Percentiles rank a stretch among this genome's conserved stretches.
phyloP scores from a whole-genome alignment of 495 filamentous ascomycete species.

The Penicillium arizonense region DNA sequence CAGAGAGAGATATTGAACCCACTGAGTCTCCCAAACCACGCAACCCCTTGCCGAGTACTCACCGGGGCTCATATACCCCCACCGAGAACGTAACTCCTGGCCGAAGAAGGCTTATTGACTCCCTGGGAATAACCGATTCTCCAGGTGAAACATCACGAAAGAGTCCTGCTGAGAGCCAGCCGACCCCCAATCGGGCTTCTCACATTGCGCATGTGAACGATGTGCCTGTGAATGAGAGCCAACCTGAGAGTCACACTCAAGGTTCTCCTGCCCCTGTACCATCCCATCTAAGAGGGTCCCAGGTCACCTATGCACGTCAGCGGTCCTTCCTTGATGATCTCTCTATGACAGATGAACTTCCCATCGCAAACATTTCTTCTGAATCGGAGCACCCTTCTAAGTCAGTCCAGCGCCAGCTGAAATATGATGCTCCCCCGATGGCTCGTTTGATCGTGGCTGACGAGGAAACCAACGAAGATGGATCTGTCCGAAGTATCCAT shows the following conservation, averaged over 20 bases:
- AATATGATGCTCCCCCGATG: constrained; percentile 6
- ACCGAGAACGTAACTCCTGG: constrained; percentile 13
- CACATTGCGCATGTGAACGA: constrained; percentile 6
- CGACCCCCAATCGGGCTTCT: constrained; percentile 1
- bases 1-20: neutral
- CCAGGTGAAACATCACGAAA: neutral
- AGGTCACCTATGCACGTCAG: constrained; percentile 62
- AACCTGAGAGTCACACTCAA: constrained; percentile 8
- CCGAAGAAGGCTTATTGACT: constrained; percentile 39
- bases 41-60: neutral
- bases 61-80: neutral
- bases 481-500: constrained; percentile 77
- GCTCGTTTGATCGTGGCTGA: constrained; percentile 35
- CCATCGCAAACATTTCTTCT: neutral
- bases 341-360: constrained; percentile 9
- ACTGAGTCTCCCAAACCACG: neutral
- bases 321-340: constrained; percentile 58
- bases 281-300: constrained; percentile 34
- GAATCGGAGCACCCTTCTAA: constrained; percentile 3
- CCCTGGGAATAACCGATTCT: constrained; percentile 18
- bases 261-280: constrained; percentile 14
- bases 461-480: constrained; percentile 50
- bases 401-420: constrained; percentile 5
- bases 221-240: constrained; percentile 1
- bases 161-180: constrained; percentile 9